Evolutionary conservation across 768 basidiomycete species (phyloP), one percentile per base, ranked within the genome.

Genomic region (Tylopilus plumbeoviolaceoides): DNA sequence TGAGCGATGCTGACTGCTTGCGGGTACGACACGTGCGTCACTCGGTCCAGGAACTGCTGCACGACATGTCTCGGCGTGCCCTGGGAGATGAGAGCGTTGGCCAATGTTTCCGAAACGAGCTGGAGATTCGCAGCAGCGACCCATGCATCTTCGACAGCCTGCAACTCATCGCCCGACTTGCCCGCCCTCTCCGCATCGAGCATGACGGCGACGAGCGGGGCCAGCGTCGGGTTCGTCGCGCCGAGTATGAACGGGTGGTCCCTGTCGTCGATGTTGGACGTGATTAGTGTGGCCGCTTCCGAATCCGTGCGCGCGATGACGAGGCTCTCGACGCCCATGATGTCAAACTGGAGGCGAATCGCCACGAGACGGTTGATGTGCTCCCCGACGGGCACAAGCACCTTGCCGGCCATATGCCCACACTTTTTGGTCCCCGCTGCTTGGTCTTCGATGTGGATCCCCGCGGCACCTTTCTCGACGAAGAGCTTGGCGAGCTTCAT

Each of bases 401-500:
- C 95, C 70, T 98, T 94, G 50, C 89, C 91, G 11, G 88, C 94
- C 91, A 93, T 93, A 69, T 93, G 91, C 23, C 89, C 88, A 57
- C 88, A 90, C 66, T 99, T 99, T 76, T 99, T 98, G 18, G 95
- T 97, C 20, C 95, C 94, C 0, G 95, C 87, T 12, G 94, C 95
- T 70, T 99, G 97, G 65, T 99, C 97, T 66, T 99, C 97, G 65
- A 99, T 79, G 69, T 99, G 97, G 48, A 99, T 92, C 20, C 95
- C 97, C 15, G 97, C 95, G 0, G 97, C 97, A 57, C 97, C 95
- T 63, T 93, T 91, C 74, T 99, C 97, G 59, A 98, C 93, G 67
- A 99, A 98, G 82, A 99, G 85, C 74, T 99, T 99, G 53, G 97
- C 84, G 56, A 99, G 84, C 75, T 98, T 98, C 92, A 98, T 95